A percentile compares a stretch with the other conserved stretches of the same genome.
phyloP scores from a whole-genome alignment of 345 rosid genomes.

The Rubroshorea leprosula region DNA sequence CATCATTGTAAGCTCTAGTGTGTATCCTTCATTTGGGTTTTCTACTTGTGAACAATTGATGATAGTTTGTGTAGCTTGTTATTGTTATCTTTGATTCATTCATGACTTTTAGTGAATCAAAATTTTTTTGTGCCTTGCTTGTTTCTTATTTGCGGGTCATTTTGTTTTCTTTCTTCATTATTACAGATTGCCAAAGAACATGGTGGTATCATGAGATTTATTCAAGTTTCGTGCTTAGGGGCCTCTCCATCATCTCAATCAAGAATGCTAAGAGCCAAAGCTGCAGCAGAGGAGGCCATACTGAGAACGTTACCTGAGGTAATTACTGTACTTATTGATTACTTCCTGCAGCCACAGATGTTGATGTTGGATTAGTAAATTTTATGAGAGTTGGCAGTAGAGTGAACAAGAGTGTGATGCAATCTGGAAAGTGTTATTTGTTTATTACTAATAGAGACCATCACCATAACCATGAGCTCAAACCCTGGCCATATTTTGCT shows the following conservation, averaged over 20 bases:
- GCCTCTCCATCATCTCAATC: constrained; percentile 82
- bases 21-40: neutral
- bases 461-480: too few species aligned
- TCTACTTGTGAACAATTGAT: neutral
- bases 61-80: neutral
- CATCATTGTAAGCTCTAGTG: neutral
- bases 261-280: constrained; percentile 68
- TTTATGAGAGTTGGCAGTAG: neutral
- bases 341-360: neutral
- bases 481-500: too few species aligned
- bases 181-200: constrained; percentile 90
- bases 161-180: constrained; percentile 4
- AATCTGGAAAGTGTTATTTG: too few species aligned
- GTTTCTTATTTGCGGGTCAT: neutral
- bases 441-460: too few species aligned
- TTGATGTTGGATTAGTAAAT: neutral
- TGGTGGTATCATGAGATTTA: constrained; percentile 92
- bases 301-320: constrained; percentile 54
- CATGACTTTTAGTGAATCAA: neutral
- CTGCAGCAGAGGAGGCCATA: constrained; percentile 90
- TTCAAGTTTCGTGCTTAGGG: constrained; percentile 94
- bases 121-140: neutral
- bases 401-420: too few species aligned
- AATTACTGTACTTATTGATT: neutral
- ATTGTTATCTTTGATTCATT: neutral